Base-by-base conservation (phyloP, 1,284 basidiomycete genomes). In the Salmacisia buchloeana region DNA sequence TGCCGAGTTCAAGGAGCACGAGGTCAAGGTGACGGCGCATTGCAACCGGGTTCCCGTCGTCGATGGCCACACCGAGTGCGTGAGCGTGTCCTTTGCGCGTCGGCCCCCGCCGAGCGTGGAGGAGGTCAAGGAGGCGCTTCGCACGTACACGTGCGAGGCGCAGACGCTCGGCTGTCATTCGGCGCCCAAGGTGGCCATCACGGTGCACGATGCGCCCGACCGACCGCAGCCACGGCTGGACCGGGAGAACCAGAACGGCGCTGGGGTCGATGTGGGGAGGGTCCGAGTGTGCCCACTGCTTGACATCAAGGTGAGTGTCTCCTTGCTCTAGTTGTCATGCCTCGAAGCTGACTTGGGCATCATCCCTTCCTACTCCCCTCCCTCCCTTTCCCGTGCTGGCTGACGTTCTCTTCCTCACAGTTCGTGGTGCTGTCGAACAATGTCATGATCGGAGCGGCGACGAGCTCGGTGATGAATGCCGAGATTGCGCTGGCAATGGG, bases 401-500 rank as follows among this genome's bases (percentile, higher is more conserved):
- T 29, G n/a, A n/a, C 33, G 33, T 35, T 25, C 31, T 56, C 35
- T 46, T 57, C 31, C 36, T 23, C 23, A 21, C 61, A 85, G 83
- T 97, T 98, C 80, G 90, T 97, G 43, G 90, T 92, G 52, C 84
- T 99, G 63, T 86, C 89, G 67, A 96, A 97, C 82, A 98, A 98
- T 77, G 94, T 97, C 67, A 88, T 89, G 73, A 91, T 98, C 70
- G 94, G 96, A 6, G 94, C 94, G 10, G 94, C 96, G 58, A 98
- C 96, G 52, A 92, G 90, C 74, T 93, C 91, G 66, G 91, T 99
- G 80, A 94, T 98, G 80, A 98, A 98, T 80, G 96, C 94, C 3
- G 94, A 98, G 84, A 83, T 91, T 41, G 94, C 93, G n/a, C 86
- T 94, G 3, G 81, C 89, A 62, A 92, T 90, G 82, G 91, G 90